phyloP scores from a whole-genome alignment of 1,139 yeast genomes.

The Magnusiomyces suaveolens region DNA sequence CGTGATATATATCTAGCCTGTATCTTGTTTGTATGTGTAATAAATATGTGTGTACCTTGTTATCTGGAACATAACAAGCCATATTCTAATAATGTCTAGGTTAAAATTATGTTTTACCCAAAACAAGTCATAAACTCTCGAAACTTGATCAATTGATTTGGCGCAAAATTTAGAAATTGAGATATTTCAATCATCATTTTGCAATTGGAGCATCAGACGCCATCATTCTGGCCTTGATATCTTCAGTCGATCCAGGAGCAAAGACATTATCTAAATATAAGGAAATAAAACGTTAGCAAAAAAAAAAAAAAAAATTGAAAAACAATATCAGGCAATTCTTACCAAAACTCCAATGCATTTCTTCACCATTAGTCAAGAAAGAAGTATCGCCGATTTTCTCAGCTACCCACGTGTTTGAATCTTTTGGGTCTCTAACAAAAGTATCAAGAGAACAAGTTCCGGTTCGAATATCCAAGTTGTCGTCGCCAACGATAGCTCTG shows the following conservation, averaged over 20 bases:
- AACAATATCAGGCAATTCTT: constrained; percentile 23
- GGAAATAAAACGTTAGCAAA: not conserved
- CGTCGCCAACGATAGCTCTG: constrained; percentile 48
- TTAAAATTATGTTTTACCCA: too few relatives aligned
- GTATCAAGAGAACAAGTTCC: constrained; percentile 53
- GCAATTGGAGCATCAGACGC: constrained; percentile 4
- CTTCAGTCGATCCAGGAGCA: constrained; percentile 75
- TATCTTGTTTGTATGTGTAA: too few relatives aligned
- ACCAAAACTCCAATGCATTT: constrained; percentile 82
- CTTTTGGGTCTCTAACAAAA: constrained; percentile 36
- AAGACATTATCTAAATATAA: constrained; percentile 34
- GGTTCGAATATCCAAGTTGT: constrained; percentile 40
- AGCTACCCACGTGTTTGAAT: constrained; percentile 41
- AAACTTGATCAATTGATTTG: too few relatives aligned
- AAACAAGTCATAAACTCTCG: too few relatives aligned
- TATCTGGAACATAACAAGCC: too few relatives aligned
- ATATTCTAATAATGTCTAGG: too few relatives aligned
- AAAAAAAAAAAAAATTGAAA: not conserved
- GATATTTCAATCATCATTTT: too few relatives aligned
- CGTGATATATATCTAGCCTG: too few relatives aligned
- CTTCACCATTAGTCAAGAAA: constrained; percentile 67
- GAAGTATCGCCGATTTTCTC: constrained; percentile 59
- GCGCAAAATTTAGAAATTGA: too few relatives aligned
- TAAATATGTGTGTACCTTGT: too few relatives aligned
- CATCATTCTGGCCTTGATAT: constrained; percentile 38